phyloP scores from a whole-genome alignment of 2,329 filamentous ascomycete species.

The Aspergillus chevalieri region DNA sequence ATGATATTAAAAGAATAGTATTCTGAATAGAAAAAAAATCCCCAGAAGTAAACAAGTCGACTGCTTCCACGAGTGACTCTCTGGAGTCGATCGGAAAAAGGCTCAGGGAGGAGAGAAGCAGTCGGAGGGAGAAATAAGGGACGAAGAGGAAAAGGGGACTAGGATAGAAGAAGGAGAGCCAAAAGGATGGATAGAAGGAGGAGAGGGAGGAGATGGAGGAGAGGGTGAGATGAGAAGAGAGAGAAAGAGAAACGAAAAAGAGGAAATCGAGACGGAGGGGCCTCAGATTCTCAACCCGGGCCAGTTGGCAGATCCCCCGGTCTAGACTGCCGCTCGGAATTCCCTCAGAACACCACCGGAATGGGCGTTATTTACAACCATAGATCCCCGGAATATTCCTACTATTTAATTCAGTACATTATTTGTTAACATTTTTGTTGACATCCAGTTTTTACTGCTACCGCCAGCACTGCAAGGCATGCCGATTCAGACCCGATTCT shows the following conservation, averaged over 20 bases:
- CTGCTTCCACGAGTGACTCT: neutral
- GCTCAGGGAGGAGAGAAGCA: neutral
- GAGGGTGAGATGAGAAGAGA: neutral
- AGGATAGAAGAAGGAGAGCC: neutral
- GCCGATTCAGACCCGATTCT: too few relatives aligned
- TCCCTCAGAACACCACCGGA: too few relatives aligned
- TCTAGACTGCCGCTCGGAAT: slow-evolving; percentile 12
- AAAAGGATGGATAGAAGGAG: neutral
- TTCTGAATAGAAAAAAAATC: neutral
- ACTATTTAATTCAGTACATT: too few relatives aligned
- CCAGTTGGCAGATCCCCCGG: slow-evolving; percentile 13
- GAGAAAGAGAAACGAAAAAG: slow-evolving; percentile 2
- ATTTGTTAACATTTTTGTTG: too few relatives aligned
- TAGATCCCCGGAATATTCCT: too few relatives aligned
- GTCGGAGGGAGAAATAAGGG: neutral
- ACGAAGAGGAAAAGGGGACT: slow-evolving; percentile 2
- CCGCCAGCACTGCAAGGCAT: too few relatives aligned
- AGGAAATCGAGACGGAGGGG: slow-evolving; percentile 10
- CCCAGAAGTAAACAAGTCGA: neutral
- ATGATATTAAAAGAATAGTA: neutral
- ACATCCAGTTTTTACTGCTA: too few relatives aligned
- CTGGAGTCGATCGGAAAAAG: neutral
- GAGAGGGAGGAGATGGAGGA: neutral
- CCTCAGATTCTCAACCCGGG: neutral
- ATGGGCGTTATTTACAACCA: too few relatives aligned